These are phyloP conservation scores for Dunaliella primolecta DNA, from an alignment of 139 green algal species.

Conservation along the genomic window DNA sequence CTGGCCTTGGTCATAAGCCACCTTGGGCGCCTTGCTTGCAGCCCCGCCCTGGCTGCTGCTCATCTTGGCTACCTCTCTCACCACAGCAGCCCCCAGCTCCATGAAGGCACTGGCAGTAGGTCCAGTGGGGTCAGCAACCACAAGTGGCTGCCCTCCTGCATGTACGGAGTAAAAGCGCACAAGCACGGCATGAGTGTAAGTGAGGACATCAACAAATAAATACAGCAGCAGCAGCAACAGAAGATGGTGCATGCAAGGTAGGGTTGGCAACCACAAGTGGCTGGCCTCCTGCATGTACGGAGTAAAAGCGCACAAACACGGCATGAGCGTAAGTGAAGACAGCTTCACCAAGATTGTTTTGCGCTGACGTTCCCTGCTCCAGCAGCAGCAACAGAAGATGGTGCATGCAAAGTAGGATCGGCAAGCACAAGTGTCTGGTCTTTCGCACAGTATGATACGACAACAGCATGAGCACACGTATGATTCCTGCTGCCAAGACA, in stretches of 20 bases:
- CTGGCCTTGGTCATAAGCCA: conserved; percentile 2
- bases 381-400: not conserved
- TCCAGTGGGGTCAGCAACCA: conserved; percentile 77
- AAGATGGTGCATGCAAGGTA: conserved; percentile 11
- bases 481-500: too few relatives aligned
- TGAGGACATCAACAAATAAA: too few relatives aligned
- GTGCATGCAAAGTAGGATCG: conserved; percentile 53
- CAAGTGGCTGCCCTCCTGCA: conserved; percentile 79
- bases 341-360: too few relatives aligned
- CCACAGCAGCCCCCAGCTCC: conserved; percentile 87
- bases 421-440: conserved; percentile 84
- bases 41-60: conserved; percentile 24
- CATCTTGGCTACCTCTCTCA: conserved; percentile 90
- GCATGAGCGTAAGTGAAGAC: not conserved
- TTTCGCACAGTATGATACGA: too few relatives aligned
- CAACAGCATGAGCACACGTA: too few relatives aligned
- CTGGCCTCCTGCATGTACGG: conserved; percentile 66
- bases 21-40: conserved; percentile 16
- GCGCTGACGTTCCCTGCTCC: too few relatives aligned
- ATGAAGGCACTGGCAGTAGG: conserved; percentile 66
- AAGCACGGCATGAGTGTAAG: not conserved
- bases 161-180: too few relatives aligned
- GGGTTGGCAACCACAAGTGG: conserved; percentile 88
- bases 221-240: not conserved
- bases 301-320: too few relatives aligned